phyloP scores from a whole-genome alignment of 495 filamentous ascomycete species.

The Pyrenopolyporus hunteri region DNA sequence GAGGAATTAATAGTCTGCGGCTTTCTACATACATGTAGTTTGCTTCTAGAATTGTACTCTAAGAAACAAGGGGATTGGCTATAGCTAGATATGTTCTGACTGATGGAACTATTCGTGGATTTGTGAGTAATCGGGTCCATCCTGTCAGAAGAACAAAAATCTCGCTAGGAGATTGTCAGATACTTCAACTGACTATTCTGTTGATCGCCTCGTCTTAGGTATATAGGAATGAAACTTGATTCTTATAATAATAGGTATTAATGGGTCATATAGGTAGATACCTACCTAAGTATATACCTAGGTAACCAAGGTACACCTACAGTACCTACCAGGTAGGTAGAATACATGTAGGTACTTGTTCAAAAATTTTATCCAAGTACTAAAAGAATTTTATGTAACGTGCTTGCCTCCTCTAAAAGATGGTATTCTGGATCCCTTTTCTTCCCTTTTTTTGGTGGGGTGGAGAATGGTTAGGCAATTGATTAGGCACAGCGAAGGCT shows the following conservation, averaged over 20 bases:
- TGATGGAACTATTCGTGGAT: background rate
- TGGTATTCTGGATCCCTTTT: too few relatives aligned
- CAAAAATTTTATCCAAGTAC: background rate
- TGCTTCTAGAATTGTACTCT: background rate
- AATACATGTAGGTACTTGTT: background rate
- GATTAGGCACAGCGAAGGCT: background rate
- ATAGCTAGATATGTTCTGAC: background rate
- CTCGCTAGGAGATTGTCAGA: background rate
- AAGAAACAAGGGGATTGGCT: background rate
- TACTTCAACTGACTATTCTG: background rate
- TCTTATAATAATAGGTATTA: too few relatives aligned
- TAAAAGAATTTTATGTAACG: background rate
- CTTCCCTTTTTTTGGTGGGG: slow-evolving; percentile 5
- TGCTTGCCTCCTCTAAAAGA: too few relatives aligned
- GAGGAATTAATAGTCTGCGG: background rate
- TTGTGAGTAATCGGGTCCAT: background rate
- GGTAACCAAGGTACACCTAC: background rate
- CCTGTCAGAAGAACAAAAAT: background rate
- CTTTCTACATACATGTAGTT: too few relatives aligned
- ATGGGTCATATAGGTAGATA: too few relatives aligned
- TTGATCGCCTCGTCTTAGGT: slow-evolving; percentile 2
- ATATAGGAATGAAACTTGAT: slow-evolving; percentile 11
- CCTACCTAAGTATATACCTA: background rate
- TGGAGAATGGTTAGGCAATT: background rate
- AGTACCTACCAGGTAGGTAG: too few relatives aligned